phyloP scores from a whole-genome alignment of 345 rosid species.

The Raphanus sativus region DNA sequence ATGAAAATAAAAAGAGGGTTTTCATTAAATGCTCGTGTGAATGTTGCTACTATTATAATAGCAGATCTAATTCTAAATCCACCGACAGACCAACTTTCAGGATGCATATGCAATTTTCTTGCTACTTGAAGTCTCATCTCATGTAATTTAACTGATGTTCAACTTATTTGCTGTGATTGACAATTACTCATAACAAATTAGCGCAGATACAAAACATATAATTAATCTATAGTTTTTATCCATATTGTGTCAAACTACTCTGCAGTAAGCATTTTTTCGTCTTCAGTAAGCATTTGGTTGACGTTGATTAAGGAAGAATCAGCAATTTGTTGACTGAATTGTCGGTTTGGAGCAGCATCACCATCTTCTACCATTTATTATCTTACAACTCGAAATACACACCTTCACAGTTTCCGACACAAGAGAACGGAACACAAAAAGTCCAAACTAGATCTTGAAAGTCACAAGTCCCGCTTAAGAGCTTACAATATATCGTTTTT shows the following conservation, averaged over 20 bases:
- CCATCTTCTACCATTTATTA: neutral
- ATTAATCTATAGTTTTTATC: neutral
- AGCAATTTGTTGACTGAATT: conserved; percentile 8
- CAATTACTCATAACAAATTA: neutral
- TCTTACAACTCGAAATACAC: neutral
- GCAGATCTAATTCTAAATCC: conserved; percentile 32
- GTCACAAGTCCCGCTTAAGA: neutral
- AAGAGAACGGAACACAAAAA: neutral
- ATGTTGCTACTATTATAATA: neutral
- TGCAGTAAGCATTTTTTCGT: neutral
- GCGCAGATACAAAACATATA: neutral
- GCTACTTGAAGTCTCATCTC: conserved; percentile 13
- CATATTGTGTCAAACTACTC: neutral
- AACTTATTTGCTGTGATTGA: conserved; percentile 2
- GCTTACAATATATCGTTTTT: neutral
- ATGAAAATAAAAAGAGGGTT: neutral
- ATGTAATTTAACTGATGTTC: neutral
- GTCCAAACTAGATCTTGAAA: conserved; percentile 6
- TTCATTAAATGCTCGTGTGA: conserved; percentile 22
- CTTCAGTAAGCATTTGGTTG: neutral
- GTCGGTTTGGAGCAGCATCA: neutral
- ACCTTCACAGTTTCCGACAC: neutral
- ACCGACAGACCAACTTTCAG: conserved; percentile 28
- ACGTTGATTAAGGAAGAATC: neutral
- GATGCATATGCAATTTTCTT: conserved; percentile 33